Conservation (phyloP, 257 asterid species). For the Mitragyna speciosa region DNA sequence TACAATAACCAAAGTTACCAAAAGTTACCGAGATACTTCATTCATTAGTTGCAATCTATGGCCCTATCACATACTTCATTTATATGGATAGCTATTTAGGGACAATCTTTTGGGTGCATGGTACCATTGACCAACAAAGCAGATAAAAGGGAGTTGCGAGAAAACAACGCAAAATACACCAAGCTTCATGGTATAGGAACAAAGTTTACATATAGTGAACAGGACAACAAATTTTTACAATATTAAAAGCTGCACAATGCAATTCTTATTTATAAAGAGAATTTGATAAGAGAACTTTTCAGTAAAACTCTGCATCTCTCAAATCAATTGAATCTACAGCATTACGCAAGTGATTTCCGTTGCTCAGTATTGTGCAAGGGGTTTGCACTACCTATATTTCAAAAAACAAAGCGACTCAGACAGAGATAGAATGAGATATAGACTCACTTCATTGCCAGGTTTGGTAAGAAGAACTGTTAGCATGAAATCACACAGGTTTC, state of each 20-base stretch:
- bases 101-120: not conserved
- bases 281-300: not conserved
- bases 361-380: not conserved
- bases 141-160: not conserved
- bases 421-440: too few relatives aligned
- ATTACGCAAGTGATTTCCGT: not conserved
- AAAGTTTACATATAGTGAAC: not conserved
- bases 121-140: not conserved
- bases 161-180: not conserved
- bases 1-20: not conserved
- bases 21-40: not conserved
- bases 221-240: not conserved
- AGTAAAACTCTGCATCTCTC: not conserved
- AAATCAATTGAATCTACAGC: not conserved
- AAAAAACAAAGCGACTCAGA: not conserved
- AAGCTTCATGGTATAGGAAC: not conserved
- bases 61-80: not conserved
- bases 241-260: not conserved
- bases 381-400: not conserved
- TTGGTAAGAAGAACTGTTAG: not conserved
- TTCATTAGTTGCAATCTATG: not conserved
- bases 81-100: not conserved
- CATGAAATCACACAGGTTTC: not conserved
- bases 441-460: not conserved
- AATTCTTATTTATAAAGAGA: not conserved